These are phyloP conservation scores for Lyophyllum atratum DNA, from an alignment of 768 basidiomycete species.

Conservation along the genomic window DNA sequence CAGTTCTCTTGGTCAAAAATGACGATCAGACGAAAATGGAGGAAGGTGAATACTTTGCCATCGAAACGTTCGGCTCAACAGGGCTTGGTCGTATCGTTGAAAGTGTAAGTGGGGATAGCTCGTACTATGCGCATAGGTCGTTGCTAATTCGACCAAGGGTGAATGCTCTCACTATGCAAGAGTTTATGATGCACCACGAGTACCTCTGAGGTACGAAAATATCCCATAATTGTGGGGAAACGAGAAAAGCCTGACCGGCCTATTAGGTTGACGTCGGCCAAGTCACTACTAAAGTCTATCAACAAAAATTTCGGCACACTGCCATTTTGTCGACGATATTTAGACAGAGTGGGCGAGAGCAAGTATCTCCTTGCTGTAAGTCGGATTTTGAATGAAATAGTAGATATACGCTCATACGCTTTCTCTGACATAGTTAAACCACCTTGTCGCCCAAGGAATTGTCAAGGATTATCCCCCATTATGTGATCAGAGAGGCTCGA, in stretches of 20 bases:
- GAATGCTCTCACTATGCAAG: conserved; percentile 94
- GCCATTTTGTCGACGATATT: conserved; percentile 93
- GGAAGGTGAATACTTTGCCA: conserved; percentile 98
- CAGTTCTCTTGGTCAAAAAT: conserved; percentile 86
- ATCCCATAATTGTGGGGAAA: neutral
- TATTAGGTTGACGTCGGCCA: conserved; percentile 77
- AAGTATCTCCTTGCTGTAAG: conserved; percentile 87
- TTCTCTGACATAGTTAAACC: conserved; percentile 63
- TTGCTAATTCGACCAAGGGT: conserved; percentile 49
- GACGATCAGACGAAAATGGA: conserved; percentile 97
- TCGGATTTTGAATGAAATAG: conserved; percentile 22
- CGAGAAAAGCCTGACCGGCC: too few relatives aligned
- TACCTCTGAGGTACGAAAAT: conserved; percentile 65
- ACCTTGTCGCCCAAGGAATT: conserved; percentile 85
- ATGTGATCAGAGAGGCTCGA: conserved; percentile 78
- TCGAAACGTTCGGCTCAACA: conserved; percentile 99
- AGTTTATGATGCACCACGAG: conserved; percentile 66
- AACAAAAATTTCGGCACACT: conserved; percentile 92
- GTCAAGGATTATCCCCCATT: conserved; percentile 94
- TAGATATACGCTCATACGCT: neutral
- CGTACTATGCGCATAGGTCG: neutral
- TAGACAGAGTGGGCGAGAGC: conserved; percentile 90
- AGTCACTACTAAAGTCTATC: conserved; percentile 83
- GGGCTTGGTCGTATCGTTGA: conserved; percentile 89
- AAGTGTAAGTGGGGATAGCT: conserved; percentile 44